Percentiles rank a stretch among this genome's conserved stretches.
phyloP scores from a whole-genome alignment of 2,329 filamentous ascomycete genomes.

The Mollisia scopiformis region DNA sequence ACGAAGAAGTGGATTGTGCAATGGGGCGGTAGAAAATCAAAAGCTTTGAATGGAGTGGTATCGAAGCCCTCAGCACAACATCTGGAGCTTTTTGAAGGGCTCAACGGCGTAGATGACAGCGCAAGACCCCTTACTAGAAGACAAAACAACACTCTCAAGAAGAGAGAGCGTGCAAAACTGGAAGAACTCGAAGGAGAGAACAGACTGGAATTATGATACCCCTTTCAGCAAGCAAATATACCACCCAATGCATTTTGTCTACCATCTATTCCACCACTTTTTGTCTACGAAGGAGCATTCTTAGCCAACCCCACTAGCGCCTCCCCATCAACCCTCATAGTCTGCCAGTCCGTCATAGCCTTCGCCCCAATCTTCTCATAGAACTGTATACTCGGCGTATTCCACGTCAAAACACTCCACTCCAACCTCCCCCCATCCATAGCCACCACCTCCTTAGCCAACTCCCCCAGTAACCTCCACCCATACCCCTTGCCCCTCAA shows the following conservation, averaged over 20 bases:
- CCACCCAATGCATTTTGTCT: not conserved
- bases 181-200: not conserved
- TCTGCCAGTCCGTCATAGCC: slow-evolving; percentile 72
- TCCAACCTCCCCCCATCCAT: slow-evolving; percentile 79
- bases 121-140: not conserved
- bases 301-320: slow-evolving; percentile 60
- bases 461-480: slow-evolving; percentile 69
- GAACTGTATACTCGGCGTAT: slow-evolving; percentile 86
- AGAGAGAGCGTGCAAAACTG: too few relatives aligned
- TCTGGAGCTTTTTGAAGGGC: slow-evolving; percentile 51
- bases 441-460: slow-evolving; percentile 78
- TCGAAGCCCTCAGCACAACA: slow-evolving; percentile 35
- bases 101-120: not conserved
- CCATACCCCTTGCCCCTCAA: slow-evolving; percentile 81
- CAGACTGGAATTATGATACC: not conserved
- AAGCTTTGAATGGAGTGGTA: slow-evolving; percentile 37
- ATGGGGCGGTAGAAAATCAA: slow-evolving; percentile 48
- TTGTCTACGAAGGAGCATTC: slow-evolving; percentile 15
- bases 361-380: slow-evolving; percentile 72
- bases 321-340: slow-evolving; percentile 73
- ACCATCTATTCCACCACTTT: not conserved
- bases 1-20: slow-evolving; percentile 39
- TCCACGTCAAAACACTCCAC: slow-evolving; percentile 94
- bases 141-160: not conserved
- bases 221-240: not conserved